Evolutionary conservation across 2,329 filamentous ascomycete genomes (phyloP).

Genomic region (Lasiodiplodia citricola): DNA sequence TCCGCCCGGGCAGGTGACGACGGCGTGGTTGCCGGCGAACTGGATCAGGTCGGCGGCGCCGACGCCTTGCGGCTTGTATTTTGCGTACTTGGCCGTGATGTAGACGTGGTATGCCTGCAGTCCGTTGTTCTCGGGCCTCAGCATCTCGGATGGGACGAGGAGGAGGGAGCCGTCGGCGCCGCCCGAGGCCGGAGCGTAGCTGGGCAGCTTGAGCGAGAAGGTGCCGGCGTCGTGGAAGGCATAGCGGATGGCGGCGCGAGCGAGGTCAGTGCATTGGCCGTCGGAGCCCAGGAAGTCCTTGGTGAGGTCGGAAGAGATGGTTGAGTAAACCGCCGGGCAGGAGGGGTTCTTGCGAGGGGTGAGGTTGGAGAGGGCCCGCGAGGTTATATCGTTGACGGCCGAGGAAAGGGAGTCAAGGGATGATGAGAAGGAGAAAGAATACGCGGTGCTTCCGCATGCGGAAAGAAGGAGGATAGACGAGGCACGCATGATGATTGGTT

Average conservation of each 20-base stretch:
- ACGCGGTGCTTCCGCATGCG: background rate
- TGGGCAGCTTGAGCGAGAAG: background rate
- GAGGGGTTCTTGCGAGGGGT: background rate
- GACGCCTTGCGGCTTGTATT: constrained; percentile 50
- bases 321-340: constrained; percentile 36
- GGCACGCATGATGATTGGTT: constrained; percentile 5
- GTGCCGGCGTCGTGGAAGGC: constrained; percentile 41
- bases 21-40: constrained; percentile 54
- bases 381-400: background rate
- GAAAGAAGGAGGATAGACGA: background rate
- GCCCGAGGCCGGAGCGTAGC: constrained; percentile 31
- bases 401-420: background rate
- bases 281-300: constrained; percentile 30
- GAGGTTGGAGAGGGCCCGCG: background rate
- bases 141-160: constrained; percentile 43
- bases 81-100: constrained; percentile 42
- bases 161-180: constrained; percentile 51
- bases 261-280: constrained; percentile 35
- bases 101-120: constrained; percentile 46
- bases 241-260: constrained; percentile 37
- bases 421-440: background rate
- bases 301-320: constrained; percentile 33
- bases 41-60: constrained; percentile 62
- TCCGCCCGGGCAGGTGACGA: constrained; percentile 58
- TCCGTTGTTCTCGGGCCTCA: constrained; percentile 50